Evolutionary conservation across 2,329 filamentous ascomycete species (phyloP).

Genomic region (Fusarium sororula): DNA sequence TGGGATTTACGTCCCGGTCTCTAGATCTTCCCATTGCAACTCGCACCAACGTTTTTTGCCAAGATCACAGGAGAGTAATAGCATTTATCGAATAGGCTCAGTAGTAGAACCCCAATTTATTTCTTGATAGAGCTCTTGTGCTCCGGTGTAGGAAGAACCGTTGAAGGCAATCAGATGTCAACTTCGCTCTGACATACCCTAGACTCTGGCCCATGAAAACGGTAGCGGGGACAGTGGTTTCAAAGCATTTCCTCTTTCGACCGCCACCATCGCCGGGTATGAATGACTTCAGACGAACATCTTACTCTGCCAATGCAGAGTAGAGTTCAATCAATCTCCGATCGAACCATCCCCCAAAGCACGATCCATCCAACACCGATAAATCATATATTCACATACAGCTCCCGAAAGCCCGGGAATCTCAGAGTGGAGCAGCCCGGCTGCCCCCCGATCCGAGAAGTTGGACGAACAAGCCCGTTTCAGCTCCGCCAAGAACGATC

Average conservation of each 20-base stretch:
- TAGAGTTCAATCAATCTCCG: not conserved
- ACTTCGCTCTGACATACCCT: not conserved
- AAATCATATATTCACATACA: not conserved
- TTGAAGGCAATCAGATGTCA: not conserved
- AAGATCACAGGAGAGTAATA: accelerated
- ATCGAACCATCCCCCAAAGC: not conserved
- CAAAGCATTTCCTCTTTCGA: not conserved
- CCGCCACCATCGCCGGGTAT: not conserved
- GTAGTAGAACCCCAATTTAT: accelerated
- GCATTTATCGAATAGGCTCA: not conserved
- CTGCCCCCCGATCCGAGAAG: not conserved
- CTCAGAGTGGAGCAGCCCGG: not conserved
- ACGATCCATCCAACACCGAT: not conserved
- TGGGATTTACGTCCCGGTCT: no score
- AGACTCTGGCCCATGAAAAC: not conserved
- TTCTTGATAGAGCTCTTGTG: accelerated
- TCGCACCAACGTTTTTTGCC: no score
- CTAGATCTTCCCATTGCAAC: accelerated
- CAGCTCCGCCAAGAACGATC: not conserved
- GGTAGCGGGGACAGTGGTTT: not conserved
- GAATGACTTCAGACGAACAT: not conserved
- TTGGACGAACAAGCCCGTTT: not conserved
- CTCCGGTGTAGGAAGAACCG: not conserved
- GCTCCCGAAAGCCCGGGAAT: not conserved
- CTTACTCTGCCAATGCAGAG: not conserved